Conservation (phyloP, 345 rosid genomes). For the Erysimum cheiranthoides region DNA sequence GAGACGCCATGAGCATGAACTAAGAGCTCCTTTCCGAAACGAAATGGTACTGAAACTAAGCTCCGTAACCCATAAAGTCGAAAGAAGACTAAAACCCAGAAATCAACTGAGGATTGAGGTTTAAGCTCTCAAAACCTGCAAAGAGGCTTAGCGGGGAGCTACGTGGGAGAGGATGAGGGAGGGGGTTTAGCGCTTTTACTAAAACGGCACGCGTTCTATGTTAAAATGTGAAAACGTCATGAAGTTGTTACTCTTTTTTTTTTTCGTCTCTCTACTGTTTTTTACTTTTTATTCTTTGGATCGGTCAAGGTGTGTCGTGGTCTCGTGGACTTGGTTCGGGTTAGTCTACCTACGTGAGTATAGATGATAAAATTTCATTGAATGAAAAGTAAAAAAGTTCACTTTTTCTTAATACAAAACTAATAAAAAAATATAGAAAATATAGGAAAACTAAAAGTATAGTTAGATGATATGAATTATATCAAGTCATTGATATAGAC, state of each 20-base stretch:
- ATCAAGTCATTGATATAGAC: not conserved
- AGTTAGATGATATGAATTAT: not conserved
- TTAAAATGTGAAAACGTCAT: conserved; percentile 14
- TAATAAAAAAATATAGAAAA: not conserved
- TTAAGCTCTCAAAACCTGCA: conserved; percentile 39
- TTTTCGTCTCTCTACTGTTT: not conserved
- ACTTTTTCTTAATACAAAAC: not conserved
- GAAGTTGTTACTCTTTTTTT: not conserved
- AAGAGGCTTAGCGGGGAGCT: conserved; percentile 30
- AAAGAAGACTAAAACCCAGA: conserved; percentile 10
- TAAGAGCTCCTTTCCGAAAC: conserved; percentile 1
- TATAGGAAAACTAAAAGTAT: not conserved
- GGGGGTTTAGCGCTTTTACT: conserved; percentile 29
- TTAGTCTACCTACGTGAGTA: too few species aligned
- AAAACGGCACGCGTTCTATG: conserved; percentile 36
- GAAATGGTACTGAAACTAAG: conserved; percentile 17
- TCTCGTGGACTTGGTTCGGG: too few species aligned
- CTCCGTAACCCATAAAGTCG: conserved; percentile 35
- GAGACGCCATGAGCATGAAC: conserved; percentile 65
- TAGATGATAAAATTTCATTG: not conserved
- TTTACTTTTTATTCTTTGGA: too few species aligned
- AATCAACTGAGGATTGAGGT: conserved; percentile 29
- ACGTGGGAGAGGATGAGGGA: conserved; percentile 44
- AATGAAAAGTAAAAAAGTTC: not conserved
- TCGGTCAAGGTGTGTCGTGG: too few species aligned